Base-by-base conservation (phyloP, 148 eudicot genomes). In the Chenopodium album region DNA sequence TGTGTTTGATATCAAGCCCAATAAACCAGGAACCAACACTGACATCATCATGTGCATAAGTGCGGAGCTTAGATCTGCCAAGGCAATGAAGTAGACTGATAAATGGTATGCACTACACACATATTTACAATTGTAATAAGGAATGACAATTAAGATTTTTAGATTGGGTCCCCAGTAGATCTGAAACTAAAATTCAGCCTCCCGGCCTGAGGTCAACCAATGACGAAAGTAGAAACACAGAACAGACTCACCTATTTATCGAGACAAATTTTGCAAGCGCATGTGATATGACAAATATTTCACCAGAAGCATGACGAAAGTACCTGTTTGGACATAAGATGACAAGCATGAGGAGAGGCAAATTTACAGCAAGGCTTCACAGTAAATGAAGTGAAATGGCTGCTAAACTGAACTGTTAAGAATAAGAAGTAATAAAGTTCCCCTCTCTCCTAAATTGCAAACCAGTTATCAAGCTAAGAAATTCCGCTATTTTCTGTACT, bases 1-100 rank as follows among this genome's bases (percentile, higher is more conserved):
- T 81, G 83, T 92, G 94, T 83, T 90, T 80, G 75, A 91, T 91
- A 87, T 94, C 92, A 23, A 89, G 89, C 80, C 96, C 98, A 84
- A 94, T 94, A 81, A 92, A 92, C 96, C 96, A 94, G 81, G 98
- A 94, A 52, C 98, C 98, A 41, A 89, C 94, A 78, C 91, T 92
- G 81, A 94, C 91, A 86, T 94, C 96, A 74, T 94, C 98, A 84
- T 91, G 94, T 28, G 96, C 94, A 41, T 94, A 94, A 69, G 92
- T 88, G 41, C 92, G 96, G 60, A 94, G 96, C 82, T 90, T 86
- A 76, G 88, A 82, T 83, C 98, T 94, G 91, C 84, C 79, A 81
- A 75, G 26, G 70, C 82, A 81, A 64, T 71, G 80, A 52, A 20
- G 64, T 11, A 17, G 26, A 44, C 72, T 62, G 16, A 31, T 68